These are phyloP conservation scores for Uronychia binucleata DNA, from an alignment of 73 alveolate species.

Conservation along the genomic window DNA sequence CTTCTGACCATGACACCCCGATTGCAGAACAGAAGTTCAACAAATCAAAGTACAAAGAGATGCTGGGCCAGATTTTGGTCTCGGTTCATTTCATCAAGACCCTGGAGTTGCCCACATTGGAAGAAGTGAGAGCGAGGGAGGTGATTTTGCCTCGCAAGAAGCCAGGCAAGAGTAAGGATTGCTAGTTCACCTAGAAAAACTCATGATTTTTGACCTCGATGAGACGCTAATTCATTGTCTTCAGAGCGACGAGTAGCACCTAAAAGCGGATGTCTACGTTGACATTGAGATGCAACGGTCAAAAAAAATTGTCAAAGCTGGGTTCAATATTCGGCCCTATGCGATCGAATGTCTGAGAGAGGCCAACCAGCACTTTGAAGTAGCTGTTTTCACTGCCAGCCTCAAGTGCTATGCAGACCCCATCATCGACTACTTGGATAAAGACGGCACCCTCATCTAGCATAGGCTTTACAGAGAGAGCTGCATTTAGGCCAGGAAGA, in stretches of 20 bases:
- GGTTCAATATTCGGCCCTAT: conserved; percentile 58
- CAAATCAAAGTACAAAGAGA: not conserved
- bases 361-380: conserved; percentile 60
- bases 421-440: conserved; percentile 70
- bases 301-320: conserved; percentile 19
- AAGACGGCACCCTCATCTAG: conserved; percentile 56
- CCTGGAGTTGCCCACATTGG: not conserved
- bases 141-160: not conserved
- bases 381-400: conserved; percentile 73
- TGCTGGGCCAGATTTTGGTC: not conserved
- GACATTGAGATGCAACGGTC: not conserved
- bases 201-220: not conserved
- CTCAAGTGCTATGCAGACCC: conserved; percentile 69
- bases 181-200: not conserved
- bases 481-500: conserved; percentile 44
- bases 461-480: conserved; percentile 68
- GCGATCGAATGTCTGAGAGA: conserved; percentile 54
- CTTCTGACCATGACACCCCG: too few relatives aligned
- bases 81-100: not conserved
- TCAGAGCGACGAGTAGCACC: not conserved
- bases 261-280: not conserved
- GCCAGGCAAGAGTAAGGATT: not conserved
- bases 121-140: not conserved
- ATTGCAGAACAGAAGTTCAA: too few relatives aligned
- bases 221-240: not conserved